These are phyloP conservation scores for Sporothrix variecibatus DNA, from an alignment of 2,329 filamentous ascomycete species.

Conservation along the genomic window DNA sequence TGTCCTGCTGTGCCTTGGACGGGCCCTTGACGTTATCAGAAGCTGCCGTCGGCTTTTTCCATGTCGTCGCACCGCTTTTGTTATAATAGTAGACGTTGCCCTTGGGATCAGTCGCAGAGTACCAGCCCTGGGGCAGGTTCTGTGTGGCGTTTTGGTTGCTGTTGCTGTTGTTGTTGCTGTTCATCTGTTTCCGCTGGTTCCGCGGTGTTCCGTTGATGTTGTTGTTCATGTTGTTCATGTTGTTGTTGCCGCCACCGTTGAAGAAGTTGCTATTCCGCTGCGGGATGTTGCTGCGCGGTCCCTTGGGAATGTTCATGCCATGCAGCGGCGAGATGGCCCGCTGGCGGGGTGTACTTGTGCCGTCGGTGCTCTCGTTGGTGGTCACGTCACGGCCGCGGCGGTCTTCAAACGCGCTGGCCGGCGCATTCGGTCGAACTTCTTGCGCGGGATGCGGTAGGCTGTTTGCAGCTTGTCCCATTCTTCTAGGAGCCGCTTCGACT, in stretches of 20 bases:
- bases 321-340: slow-evolving; percentile 40
- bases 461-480: slow-evolving; percentile 89
- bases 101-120: slow-evolving; percentile 67
- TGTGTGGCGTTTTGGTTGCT: not conserved
- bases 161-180: slow-evolving; percentile 30
- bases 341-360: slow-evolving; percentile 13
- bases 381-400: slow-evolving; percentile 62
- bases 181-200: slow-evolving; percentile 41
- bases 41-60: slow-evolving; percentile 73
- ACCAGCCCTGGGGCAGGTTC: slow-evolving; percentile 80
- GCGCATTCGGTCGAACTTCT: slow-evolving; percentile 74
- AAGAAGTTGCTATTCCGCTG: slow-evolving; percentile 57
- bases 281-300: slow-evolving; percentile 60
- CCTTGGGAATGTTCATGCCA: slow-evolving; percentile 57
- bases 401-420: slow-evolving; percentile 53
- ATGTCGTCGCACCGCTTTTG: slow-evolving; percentile 74
- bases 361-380: slow-evolving; percentile 36
- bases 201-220: slow-evolving; percentile 52
- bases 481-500: slow-evolving; percentile 70
- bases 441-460: slow-evolving; percentile 88
- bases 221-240: slow-evolving; percentile 35
- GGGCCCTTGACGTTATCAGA: slow-evolving; percentile 67
- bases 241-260: slow-evolving; percentile 30
- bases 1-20: slow-evolving; percentile 63
- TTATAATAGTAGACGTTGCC: slow-evolving; percentile 87